phyloP scores from a whole-genome alignment of 2,329 filamentous ascomycete species.

The Claviceps sp. region DNA sequence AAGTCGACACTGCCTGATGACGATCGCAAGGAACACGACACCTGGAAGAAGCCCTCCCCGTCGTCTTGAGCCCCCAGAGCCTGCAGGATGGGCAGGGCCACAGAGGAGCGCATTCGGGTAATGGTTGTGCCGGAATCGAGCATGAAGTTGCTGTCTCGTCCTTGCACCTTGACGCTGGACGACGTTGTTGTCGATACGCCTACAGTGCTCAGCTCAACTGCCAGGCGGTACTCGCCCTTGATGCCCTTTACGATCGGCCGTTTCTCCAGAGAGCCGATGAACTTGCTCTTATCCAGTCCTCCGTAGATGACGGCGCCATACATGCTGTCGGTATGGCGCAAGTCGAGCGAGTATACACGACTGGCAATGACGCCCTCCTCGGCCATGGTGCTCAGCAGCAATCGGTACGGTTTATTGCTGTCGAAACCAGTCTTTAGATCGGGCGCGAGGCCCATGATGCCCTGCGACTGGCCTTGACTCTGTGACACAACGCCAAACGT shows the following conservation, averaged over 20 bases:
- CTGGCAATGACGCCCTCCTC: slow-evolving; percentile 33
- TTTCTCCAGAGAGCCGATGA: slow-evolving; percentile 29
- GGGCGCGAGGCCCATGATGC: slow-evolving; percentile 38
- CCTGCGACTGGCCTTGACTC: slow-evolving; percentile 34
- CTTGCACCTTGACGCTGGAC: slow-evolving; percentile 13
- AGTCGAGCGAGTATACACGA: slow-evolving; percentile 36
- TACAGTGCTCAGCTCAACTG: slow-evolving; percentile 18
- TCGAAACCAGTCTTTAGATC: slow-evolving; percentile 26
- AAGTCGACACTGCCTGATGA: slow-evolving; percentile 32
- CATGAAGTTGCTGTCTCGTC: slow-evolving; percentile 27
- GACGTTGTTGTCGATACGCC: slow-evolving; percentile 17
- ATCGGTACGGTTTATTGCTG: slow-evolving; percentile 30
- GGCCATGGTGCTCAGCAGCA: slow-evolving; percentile 37
- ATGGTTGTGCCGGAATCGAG: slow-evolving; percentile 42
- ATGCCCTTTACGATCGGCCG: slow-evolving; percentile 28
- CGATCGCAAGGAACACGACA: slow-evolving; percentile 27
- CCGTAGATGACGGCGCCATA: slow-evolving; percentile 40
- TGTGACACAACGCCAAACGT: slow-evolving; percentile 34
- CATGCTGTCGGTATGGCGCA: slow-evolving; percentile 28
- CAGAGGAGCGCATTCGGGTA: slow-evolving; percentile 27
- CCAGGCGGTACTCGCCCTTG: slow-evolving; percentile 24
- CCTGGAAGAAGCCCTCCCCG: slow-evolving; percentile 28
- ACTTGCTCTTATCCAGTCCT: slow-evolving; percentile 39
- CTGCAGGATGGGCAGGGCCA: slow-evolving; percentile 29
- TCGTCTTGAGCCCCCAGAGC: slow-evolving; percentile 28